Evolutionary conservation across 352 stramenopile species (phyloP), one percentile per base, ranked within the genome.

Genomic region (Phytophthora sansomeana): DNA sequence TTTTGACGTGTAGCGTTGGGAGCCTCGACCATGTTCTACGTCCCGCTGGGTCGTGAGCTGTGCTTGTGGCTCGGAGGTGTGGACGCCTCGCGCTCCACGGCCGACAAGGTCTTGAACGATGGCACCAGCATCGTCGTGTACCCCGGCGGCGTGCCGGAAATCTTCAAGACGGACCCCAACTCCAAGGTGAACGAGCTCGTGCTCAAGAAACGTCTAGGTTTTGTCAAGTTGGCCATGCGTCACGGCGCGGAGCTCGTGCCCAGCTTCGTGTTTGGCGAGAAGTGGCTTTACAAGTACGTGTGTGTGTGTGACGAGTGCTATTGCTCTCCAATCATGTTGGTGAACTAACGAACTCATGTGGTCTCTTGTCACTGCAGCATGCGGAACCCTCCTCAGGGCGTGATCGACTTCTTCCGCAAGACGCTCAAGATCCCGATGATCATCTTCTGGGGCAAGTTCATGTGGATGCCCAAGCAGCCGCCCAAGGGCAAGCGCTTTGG

Each of bases 151-250:
- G 81, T 92, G 26, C 77, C 83, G 0, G 83, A 94, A 69, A 94
- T 94, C 66, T 94, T 94, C 63, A 71, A 87, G 33, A 78, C 78
- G 32, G 77, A 94, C 51, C 86, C 83, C 0, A 84, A 85, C 43
- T 90, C 82, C 5, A 94, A 91, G 44, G 77, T 83, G 60, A 94
- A 86, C 52, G 71, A 80, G 21, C 72, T 94, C 47, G 74, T 94
- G 57, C 77, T 94, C 29, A 87, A 90, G 67, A 88, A 91, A 44
- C 83, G 86, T n/a, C 52, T 94, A 36, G 86, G 86, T 14, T 94
- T 94, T 41, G 78, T 94, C 66, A 94, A 92, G 63, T 69, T 94
- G 26, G 86, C 86, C 41, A 90, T 94, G 49, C 82, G 80, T 30
- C 82, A 94, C 39, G 83, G 83, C 11, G 86, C 83, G 1, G 81